Evolutionary conservation across 2,329 filamentous ascomycete genomes (phyloP).

Genomic region (Calonectria pseudoturangicola): DNA sequence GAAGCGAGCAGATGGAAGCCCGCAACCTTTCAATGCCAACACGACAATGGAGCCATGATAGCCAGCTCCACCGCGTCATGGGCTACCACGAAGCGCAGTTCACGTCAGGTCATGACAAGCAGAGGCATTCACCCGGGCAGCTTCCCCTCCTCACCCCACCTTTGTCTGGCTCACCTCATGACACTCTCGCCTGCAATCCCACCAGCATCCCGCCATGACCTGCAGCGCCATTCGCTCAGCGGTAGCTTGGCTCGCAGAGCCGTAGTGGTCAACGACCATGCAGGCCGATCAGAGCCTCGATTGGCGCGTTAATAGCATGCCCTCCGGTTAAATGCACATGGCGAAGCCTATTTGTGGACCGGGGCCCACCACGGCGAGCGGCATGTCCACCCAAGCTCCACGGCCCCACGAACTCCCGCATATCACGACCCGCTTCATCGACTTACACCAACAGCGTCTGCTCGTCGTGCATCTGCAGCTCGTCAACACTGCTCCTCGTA

Average conservation of each 20-base stretch:
- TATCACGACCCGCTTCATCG: conserved; percentile 19
- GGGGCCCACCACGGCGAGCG: conserved; percentile 8
- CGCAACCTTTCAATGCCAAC: conserved; percentile 33
- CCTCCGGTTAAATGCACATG: conserved; percentile 49
- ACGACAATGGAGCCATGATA: conserved; percentile 28
- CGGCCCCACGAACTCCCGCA: conserved; percentile 29
- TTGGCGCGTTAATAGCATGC: conserved; percentile 46
- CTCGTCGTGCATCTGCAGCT: conserved; percentile 34
- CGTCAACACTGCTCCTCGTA: conserved; percentile 32
- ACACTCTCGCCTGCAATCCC: conserved; percentile 37
- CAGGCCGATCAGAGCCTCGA: conserved; percentile 33
- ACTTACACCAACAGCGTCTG: conserved; percentile 28
- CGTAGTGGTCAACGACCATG: conserved; percentile 32
- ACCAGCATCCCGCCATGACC: conserved; percentile 35
- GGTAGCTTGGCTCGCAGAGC: conserved; percentile 28
- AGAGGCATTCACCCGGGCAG: conserved; percentile 48
- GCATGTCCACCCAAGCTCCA: conserved; percentile 20
- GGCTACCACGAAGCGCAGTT: conserved; percentile 26
- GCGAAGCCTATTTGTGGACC: conserved; percentile 37
- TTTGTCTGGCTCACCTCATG: conserved; percentile 44
- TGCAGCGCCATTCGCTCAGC: conserved; percentile 46
- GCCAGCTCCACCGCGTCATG: conserved; percentile 47
- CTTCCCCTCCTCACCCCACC: conserved; percentile 51
- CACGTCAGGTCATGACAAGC: conserved; percentile 13
- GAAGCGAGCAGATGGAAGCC: conserved; percentile 31